phyloP scores from a whole-genome alignment of 306 rosid species.

The Prunus dulcis region DNA sequence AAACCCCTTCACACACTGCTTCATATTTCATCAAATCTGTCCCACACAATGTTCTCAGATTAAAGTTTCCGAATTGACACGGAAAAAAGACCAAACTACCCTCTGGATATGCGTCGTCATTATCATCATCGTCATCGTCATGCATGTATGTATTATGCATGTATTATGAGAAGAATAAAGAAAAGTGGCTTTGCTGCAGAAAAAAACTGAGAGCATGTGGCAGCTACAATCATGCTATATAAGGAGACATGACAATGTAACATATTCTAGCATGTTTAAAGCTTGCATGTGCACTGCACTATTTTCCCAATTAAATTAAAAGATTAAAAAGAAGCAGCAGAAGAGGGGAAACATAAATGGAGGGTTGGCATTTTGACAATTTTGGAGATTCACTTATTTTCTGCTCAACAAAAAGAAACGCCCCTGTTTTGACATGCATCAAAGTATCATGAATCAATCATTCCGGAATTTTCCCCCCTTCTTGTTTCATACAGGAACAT shows the following conservation, averaged over 20 bases:
- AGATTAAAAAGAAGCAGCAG: slow-evolving; percentile 16
- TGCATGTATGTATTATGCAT: background rate
- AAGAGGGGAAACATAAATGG: slow-evolving; percentile 19
- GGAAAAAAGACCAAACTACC: background rate
- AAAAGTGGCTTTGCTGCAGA: slow-evolving; percentile 20
- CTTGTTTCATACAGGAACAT: background rate
- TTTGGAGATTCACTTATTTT: background rate
- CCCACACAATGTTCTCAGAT: background rate
- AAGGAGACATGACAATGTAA: slow-evolving; percentile 31
- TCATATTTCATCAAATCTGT: background rate
- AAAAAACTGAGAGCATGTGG: slow-evolving; percentile 47
- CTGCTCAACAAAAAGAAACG: slow-evolving; percentile 9
- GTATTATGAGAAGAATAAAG: slow-evolving; percentile 17
- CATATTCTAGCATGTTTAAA: slow-evolving; percentile 41
- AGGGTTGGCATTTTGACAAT: slow-evolving; percentile 24
- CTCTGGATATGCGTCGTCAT: background rate
- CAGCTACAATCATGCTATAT: slow-evolving; percentile 31
- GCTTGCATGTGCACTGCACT: slow-evolving; percentile 58
- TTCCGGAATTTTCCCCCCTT: background rate
- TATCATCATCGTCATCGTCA: background rate
- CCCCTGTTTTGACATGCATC: slow-evolving; percentile 7
- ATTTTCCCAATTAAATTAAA: slow-evolving; percentile 16
- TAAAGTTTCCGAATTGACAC: background rate
- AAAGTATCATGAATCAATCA: slow-evolving; percentile 8
- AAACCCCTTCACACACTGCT: background rate